These are phyloP conservation scores for Chiua sp. DNA, from an alignment of 1,284 basidiomycete genomes.

Conservation along the genomic window DNA sequence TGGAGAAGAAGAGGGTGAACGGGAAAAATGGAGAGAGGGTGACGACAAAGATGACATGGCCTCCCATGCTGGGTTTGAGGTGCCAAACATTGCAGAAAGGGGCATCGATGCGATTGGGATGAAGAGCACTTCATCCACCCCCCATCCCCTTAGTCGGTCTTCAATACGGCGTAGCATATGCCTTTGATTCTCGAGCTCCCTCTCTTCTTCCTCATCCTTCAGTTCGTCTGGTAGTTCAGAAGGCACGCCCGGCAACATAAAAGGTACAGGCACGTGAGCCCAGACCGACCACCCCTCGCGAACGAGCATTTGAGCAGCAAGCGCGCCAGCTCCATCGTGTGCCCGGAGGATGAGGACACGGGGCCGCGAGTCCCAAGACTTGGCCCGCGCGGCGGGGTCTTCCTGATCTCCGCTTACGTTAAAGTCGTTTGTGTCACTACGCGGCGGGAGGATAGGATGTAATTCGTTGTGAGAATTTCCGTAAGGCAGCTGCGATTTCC, in stretches of 20 bases:
- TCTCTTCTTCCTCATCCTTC: constrained; percentile 39
- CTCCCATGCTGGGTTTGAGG: constrained; percentile 22
- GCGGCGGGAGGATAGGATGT: constrained; percentile 31
- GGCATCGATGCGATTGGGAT: constrained; percentile 36
- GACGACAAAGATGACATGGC: constrained; percentile 28
- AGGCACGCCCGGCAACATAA: constrained; percentile 28
- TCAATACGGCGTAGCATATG: constrained; percentile 45
- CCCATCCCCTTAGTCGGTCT: constrained; percentile 62
- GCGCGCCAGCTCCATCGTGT: constrained; percentile 76
- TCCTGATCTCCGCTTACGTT: constrained; percentile 31
- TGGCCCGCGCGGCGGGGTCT: constrained; percentile 5
- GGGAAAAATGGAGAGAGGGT: constrained; percentile 31
- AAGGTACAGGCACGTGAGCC: constrained; percentile 65
- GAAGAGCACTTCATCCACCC: constrained; percentile 69
- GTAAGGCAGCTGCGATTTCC: constrained; percentile 28
- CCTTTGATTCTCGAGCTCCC: constrained; percentile 38
- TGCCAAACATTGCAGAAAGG: constrained; percentile 37
- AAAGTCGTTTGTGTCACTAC: constrained; percentile 33
- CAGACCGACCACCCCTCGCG: constrained; percentile 67
- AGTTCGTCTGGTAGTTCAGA: constrained; percentile 32
- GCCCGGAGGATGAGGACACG: constrained; percentile 75
- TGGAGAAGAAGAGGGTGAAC: constrained; percentile 35
- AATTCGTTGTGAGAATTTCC: constrained; percentile 34
- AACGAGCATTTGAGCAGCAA: constrained; percentile 77
- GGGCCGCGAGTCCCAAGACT: constrained; percentile 27